phyloP scores from a whole-genome alignment of 1,284 basidiomycete genomes.

The Papiliotrema terrestris region DNA sequence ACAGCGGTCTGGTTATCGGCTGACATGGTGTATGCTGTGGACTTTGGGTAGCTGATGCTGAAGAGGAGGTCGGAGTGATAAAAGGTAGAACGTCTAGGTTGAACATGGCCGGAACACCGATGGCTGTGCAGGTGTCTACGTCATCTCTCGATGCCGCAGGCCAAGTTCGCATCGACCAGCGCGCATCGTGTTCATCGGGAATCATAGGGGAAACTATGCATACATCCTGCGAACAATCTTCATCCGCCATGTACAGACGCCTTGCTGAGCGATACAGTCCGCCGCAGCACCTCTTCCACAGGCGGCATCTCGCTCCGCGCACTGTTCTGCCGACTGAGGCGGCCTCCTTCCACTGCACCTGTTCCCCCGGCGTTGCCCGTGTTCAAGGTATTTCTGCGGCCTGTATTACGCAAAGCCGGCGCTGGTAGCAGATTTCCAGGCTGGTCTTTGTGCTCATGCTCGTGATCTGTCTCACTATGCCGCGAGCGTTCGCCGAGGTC shows the following conservation, averaged over 20 bases:
- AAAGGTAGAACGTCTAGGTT: no score
- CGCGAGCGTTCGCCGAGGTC: background rate
- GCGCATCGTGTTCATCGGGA: no score
- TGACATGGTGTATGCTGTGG: slow-evolving; percentile 6
- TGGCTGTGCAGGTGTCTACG: no score
- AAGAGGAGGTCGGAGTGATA: no score
- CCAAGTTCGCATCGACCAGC: no score
- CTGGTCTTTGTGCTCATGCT: slow-evolving; percentile 15
- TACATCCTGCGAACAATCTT: no score
- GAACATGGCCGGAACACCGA: no score
- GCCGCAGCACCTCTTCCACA: slow-evolving; percentile 34
- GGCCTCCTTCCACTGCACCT: background rate
- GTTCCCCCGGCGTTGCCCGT: background rate
- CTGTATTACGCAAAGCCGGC: background rate
- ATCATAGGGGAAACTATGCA: no score
- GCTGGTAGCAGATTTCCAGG: slow-evolving; percentile 10
- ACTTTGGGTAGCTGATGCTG: no score
- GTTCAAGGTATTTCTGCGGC: background rate
- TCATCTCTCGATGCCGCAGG: no score
- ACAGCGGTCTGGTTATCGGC: slow-evolving; percentile 36
- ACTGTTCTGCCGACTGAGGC: background rate
- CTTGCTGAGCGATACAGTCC: slow-evolving; percentile 32
- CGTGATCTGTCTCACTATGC: background rate
- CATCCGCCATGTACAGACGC: slow-evolving; percentile 39
- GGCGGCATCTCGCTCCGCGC: slow-evolving; percentile 20